Evolutionary conservation across 176 grass and related monocot species (phyloP), one percentile per base, ranked within the genome.

Genomic region (Aegilops longissima): DNA sequence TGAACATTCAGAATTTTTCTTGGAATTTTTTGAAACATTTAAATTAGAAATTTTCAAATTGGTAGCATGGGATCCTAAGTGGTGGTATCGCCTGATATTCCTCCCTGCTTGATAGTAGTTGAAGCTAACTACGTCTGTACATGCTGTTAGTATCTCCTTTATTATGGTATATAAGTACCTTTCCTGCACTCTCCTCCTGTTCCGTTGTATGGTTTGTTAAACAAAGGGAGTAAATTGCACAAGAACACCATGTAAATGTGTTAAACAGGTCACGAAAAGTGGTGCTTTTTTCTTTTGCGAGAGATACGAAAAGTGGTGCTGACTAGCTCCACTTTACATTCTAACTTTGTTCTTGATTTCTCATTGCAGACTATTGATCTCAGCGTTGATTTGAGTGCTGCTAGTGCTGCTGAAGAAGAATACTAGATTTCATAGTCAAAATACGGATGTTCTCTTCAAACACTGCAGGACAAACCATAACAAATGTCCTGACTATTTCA

Each of bases 371-470:
- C 35, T 31, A 59, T 93, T 80, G 95, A 98, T 90, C 95, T 98
- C 66, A 98, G 83, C 10, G 91, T 98, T 67, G 95, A 98, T 85
- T 71, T 95, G 40, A 98, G 93, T 84, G 93, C 95, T 78, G 93
- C 95, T 44, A 93, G 93, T 87, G 91, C 93, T 74, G 95, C 93
- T 58, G 93, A 95, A 90, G 93, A 95, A 90, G 95, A 98, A 92
- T 92, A 84, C 47, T 94, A 90, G 73, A 73, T 66, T 82, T 82
- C 39, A 56, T 47, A 58, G n/a, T 85, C 52, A 54, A 78, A 78
- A 54, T 81, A 36, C 24, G 18, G 40, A 76, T 25, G 2, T 42
- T 3, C 38, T 67, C 27, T 24, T 23, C 10, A 61, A 18, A 49
- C 47, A 82, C 63, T 18, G 63, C 52, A 9, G 69, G 51, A 18